Evolutionary conservation across 2,329 filamentous ascomycete genomes (phyloP).

Genomic region (Macroventuria anomochaeta): DNA sequence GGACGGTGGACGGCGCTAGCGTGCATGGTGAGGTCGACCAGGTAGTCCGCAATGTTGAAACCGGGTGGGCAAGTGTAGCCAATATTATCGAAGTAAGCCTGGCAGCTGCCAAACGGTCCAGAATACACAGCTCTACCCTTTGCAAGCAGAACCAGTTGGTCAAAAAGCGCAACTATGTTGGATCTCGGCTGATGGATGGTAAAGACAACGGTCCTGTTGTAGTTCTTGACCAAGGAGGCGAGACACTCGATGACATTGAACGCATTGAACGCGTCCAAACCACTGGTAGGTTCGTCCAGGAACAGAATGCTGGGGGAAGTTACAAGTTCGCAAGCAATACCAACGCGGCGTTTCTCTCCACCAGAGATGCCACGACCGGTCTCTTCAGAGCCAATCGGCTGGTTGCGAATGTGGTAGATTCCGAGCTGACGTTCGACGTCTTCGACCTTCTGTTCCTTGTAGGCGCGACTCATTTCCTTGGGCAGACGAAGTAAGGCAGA

Average conservation of each 20-base stretch:
- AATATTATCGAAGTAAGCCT: slow-evolving; percentile 88
- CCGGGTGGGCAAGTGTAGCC: slow-evolving; percentile 94
- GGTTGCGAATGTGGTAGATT: slow-evolving; percentile 92
- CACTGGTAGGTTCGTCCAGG: slow-evolving; percentile 95
- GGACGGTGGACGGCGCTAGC: slow-evolving; percentile 67
- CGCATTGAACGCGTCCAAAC: slow-evolving; percentile 94
- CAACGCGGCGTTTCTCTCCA: slow-evolving; percentile 93
- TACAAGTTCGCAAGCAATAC: slow-evolving; percentile 96
- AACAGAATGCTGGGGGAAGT: slow-evolving; percentile 97
- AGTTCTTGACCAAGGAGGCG: slow-evolving; percentile 91
- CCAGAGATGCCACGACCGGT: slow-evolving; percentile 94
- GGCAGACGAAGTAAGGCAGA: slow-evolving; percentile 93
- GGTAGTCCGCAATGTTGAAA: slow-evolving; percentile 98
- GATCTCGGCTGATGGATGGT: slow-evolving; percentile 98
- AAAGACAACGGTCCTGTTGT: slow-evolving; percentile 96
- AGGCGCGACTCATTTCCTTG: slow-evolving; percentile 81
- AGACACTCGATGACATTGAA: slow-evolving; percentile 98
- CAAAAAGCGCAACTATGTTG: slow-evolving; percentile 97
- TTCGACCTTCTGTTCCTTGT: slow-evolving; percentile 89
- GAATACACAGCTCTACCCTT: slow-evolving; percentile 92
- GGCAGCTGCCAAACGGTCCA: slow-evolving; percentile 85
- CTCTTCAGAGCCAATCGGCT: slow-evolving; percentile 94
- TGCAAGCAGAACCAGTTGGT: slow-evolving; percentile 88
- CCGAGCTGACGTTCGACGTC: slow-evolving; percentile 97
- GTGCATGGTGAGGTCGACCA: slow-evolving; percentile 98